Conservation (phyloP, 306 rosid genomes). For the Elaeagnus macrophylla region DNA sequence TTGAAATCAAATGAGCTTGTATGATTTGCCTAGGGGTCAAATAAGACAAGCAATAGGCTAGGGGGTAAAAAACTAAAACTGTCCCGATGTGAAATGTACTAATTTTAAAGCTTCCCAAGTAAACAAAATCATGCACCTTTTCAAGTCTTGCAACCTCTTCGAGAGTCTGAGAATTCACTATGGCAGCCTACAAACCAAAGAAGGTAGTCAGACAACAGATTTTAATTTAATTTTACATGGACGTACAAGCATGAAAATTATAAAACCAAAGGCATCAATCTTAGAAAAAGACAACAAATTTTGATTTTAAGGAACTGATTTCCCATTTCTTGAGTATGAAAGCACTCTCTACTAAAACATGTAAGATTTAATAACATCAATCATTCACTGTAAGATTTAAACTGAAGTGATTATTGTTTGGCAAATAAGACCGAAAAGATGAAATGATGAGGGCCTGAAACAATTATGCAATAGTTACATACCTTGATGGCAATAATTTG, state of each 20-base stretch:
- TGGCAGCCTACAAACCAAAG: constrained; percentile 69
- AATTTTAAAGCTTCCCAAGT: background rate
- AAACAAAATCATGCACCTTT: constrained; percentile 50
- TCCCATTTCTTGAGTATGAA: background rate
- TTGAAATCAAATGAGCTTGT: no score
- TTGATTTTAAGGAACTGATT: no score
- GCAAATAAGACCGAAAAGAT: no score
- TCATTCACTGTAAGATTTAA: no score
- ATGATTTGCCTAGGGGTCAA: no score
- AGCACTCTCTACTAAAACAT: background rate
- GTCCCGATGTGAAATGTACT: background rate
- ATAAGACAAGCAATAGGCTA: no score
- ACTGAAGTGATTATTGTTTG: no score
- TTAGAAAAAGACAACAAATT: no score
- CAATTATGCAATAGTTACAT: constrained; percentile 1
- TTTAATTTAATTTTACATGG: background rate
- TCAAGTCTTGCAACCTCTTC: constrained; percentile 99
- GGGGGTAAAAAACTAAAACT: no score
- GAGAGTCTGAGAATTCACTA: constrained; percentile 91
- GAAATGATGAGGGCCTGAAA: no score
- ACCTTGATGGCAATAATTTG: constrained; percentile 96
- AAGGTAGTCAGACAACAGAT: constrained; percentile 2
- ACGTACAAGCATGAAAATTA: background rate
- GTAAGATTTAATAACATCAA: background rate
- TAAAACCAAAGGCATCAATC: background rate